phyloP scores from a whole-genome alignment of 495 filamentous ascomycete species.

The Aspergillus homomorphus region DNA sequence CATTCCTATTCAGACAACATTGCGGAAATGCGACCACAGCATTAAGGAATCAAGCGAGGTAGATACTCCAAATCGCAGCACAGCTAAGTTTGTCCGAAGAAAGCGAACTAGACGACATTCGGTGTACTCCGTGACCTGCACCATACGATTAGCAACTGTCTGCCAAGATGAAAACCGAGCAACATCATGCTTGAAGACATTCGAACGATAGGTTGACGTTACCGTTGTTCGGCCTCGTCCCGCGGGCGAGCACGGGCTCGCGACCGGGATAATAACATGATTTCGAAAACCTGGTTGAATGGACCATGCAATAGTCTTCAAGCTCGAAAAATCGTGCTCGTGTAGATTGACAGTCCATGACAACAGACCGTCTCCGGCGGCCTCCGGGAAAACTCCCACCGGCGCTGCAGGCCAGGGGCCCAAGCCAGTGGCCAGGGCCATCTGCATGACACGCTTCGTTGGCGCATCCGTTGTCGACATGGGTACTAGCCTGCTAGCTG shows the following conservation, averaged over 20 bases:
- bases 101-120: too few relatives aligned
- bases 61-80: too few relatives aligned
- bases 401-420: not conserved
- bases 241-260: not conserved
- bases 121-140: not conserved
- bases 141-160: not conserved
- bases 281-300: not conserved
- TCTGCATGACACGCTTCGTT: not conserved
- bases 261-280: not conserved
- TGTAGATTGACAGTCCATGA: not conserved
- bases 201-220: not conserved
- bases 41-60: not conserved
- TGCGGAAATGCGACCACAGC: not conserved
- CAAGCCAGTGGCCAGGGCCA: not conserved
- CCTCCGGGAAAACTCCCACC: not conserved
- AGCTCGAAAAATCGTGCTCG: not conserved
- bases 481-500: not conserved
- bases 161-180: not conserved
- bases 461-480: not conserved
- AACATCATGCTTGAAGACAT: not conserved
- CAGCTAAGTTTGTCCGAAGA: too few relatives aligned
- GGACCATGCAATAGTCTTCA: not conserved
- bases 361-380: not conserved
- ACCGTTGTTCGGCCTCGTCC: not conserved
- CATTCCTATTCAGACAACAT: not conserved